Evolutionary conservation across 2,329 filamentous ascomycete species (phyloP).

Genomic region (Nemania diffusa): DNA sequence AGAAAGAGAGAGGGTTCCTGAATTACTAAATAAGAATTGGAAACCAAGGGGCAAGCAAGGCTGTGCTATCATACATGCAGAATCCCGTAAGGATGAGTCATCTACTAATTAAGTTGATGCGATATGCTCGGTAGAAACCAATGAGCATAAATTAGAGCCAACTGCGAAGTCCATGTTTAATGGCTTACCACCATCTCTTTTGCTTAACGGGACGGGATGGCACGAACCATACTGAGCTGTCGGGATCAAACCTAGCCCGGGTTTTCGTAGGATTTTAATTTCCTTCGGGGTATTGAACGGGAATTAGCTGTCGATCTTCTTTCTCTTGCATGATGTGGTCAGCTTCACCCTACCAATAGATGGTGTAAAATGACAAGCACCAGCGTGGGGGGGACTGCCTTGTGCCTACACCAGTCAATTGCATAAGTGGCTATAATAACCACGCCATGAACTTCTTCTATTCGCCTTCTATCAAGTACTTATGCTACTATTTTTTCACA

Average conservation of each 20-base stretch:
- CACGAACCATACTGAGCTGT: too few species aligned
- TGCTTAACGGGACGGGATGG: too few species aligned
- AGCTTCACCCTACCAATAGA: background rate
- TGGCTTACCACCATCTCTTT: too few species aligned
- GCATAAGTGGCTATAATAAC: background rate
- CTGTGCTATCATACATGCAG: background rate
- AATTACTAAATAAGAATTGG: background rate
- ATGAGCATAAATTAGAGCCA: background rate
- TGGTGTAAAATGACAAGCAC: too few species aligned
- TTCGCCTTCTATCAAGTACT: too few species aligned
- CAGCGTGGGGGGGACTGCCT: background rate
- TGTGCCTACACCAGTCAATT: background rate
- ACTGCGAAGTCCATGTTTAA: too few species aligned
- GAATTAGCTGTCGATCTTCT: background rate
- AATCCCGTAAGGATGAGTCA: constrained; percentile 3
- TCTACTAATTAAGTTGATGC: background rate
- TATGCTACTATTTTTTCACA: too few species aligned
- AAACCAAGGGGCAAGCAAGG: too few species aligned
- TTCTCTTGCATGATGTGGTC: background rate
- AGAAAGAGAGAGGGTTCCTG: background rate
- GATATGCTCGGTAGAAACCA: background rate
- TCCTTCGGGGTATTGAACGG: background rate
- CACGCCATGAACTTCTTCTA: background rate
- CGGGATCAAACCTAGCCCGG: too few species aligned
- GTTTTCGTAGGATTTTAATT: background rate